Evolutionary conservation across 805 yeast species (phyloP), one percentile per base, ranked within the genome.

Genomic region (Teunomyces gatunensis): DNA sequence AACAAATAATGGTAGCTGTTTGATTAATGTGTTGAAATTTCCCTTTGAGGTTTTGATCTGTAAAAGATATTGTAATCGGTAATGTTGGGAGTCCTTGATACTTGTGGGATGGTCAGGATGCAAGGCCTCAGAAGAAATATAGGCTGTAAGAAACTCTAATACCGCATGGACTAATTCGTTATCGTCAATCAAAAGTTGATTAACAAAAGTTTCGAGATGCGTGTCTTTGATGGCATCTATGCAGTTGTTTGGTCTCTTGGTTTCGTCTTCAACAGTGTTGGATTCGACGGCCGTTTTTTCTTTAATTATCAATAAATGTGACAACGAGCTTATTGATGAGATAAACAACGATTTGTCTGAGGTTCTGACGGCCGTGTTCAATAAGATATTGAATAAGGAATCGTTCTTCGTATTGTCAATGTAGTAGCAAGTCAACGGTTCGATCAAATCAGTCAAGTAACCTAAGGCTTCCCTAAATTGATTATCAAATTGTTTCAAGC

Each of bases 141-240:
- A 91, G 65, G 89, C 96, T 58, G 88, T 88, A 28, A 94, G 63
- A 61, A 94, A 86, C 62, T 87, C 96, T 53, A 94, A 73, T 0
- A 87, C 80, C 0, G 96, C 85, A 25, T 84, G 70, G 15, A 82
- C 68, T 46, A 92, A 73, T 56, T 89, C 96, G 60, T 89, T 94
- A 53, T 81, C 83, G 20, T 77, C 74, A 15, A 90, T 65, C 18
- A 85, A 69, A 44, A 91, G 64, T 51, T 73, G 81, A 12, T 84
- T 77, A 10, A 81, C 75, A 17, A 84, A 78, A 44, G 73, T 73
- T 42, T 80, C 80, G 37, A 91, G 69, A 41, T 68, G 69, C 5
- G 54, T 52, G 10, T 61, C 61, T 27, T 60, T 64, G 28, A 73
- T 56, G 18, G 71, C 60, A 49, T 73, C 75, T 43, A 73, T 69